phyloP scores from a whole-genome alignment of 331 rosid species.

The Pyracantha coccinea region DNA sequence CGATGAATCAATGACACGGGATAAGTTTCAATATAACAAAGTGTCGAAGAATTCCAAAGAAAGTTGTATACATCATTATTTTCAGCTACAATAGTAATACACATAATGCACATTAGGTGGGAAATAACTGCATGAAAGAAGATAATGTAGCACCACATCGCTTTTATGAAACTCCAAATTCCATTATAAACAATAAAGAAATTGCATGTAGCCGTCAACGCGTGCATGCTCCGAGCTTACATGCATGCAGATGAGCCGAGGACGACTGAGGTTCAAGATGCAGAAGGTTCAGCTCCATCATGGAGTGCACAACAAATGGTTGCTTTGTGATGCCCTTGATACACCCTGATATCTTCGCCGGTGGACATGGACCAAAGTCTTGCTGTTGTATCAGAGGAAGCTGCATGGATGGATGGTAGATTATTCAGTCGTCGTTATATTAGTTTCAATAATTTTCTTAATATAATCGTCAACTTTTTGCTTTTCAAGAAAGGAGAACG shows the following conservation, averaged over 20 bases:
- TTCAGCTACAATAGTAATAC: neutral
- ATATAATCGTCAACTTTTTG: neutral
- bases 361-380: slow-evolving; percentile 89
- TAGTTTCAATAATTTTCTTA: neutral
- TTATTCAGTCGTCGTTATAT: neutral
- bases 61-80: neutral
- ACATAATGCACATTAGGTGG: neutral
- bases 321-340: slow-evolving; percentile 96
- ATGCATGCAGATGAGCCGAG: neutral
- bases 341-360: slow-evolving; percentile 80
- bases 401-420: slow-evolving; percentile 30
- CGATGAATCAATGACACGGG: neutral
- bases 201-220: neutral
- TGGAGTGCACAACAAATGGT: slow-evolving; percentile 93
- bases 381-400: slow-evolving; percentile 93
- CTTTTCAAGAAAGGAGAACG: neutral
- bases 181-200: too few relatives aligned
- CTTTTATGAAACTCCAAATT: neutral
- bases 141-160: neutral
- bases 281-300: slow-evolving; percentile 84
- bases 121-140: neutral
- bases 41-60: neutral
- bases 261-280: slow-evolving; percentile 29
- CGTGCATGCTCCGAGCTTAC: neutral
- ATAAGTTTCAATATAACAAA: neutral